Evolutionary conservation across 768 basidiomycete species (phyloP).

Genomic region (Tylopilus felleus): DNA sequence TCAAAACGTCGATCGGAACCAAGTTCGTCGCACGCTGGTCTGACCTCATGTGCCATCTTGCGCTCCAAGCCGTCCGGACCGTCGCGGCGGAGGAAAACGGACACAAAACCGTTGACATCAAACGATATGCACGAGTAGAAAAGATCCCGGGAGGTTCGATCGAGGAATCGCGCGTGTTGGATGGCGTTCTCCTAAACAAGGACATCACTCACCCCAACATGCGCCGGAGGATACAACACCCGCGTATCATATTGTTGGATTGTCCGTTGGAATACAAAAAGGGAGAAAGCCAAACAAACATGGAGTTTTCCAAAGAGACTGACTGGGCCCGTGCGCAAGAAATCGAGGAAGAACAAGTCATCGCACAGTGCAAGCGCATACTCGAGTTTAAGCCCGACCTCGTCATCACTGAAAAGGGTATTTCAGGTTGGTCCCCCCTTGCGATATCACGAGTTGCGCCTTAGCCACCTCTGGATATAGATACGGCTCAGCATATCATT

Average conservation of each 20-base stretch:
- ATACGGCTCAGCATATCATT: constrained; percentile 90
- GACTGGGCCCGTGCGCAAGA: constrained; percentile 92
- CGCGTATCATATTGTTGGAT: constrained; percentile 84
- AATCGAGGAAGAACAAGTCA: constrained; percentile 97
- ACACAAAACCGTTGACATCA: constrained; percentile 91
- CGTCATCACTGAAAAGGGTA: constrained; percentile 95
- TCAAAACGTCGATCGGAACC: constrained; percentile 98
- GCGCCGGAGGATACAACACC: constrained; percentile 86
- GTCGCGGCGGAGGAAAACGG: constrained; percentile 77
- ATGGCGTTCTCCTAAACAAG: constrained; percentile 97
- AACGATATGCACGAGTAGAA: constrained; percentile 96
- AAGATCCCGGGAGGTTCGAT: constrained; percentile 98
- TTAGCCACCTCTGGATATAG: constrained; percentile 35
- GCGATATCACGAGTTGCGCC: not conserved
- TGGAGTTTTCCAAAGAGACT: constrained; percentile 91
- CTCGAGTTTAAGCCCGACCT: constrained; percentile 94
- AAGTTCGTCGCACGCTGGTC: constrained; percentile 97
- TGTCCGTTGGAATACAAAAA: constrained; percentile 99
- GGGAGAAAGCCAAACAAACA: constrained; percentile 97
- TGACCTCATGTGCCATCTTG: constrained; percentile 95
- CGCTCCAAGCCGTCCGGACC: constrained; percentile 86
- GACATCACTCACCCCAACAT: constrained; percentile 98
- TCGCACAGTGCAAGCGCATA: constrained; percentile 76
- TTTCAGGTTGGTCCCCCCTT: constrained; percentile 65
- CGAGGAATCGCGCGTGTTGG: constrained; percentile 83